Evolutionary conservation across 2,329 filamentous ascomycete genomes (phyloP), one percentile per base, ranked within the genome.

Genomic region (Colletotrichum eleusines): DNA sequence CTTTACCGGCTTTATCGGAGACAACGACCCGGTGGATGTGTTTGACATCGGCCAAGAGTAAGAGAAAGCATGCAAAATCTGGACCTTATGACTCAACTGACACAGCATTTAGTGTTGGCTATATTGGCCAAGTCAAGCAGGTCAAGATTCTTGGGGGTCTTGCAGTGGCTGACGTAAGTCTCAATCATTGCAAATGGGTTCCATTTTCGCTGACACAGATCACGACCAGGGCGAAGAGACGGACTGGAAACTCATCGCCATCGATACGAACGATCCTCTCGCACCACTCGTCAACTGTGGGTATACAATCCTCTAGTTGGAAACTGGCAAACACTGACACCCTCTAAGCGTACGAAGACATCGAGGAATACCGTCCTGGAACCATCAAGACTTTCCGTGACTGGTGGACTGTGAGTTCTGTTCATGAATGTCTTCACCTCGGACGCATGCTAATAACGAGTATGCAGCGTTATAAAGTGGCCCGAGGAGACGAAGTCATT

Each of bases 21-120:
- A 84, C 69, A 84, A 84, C 11, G 82, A 84, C 26, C 82, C 82
- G 0, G 78, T 84, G 20, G 82, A 84, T 61, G 61, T 84, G 1
- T 82, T 83, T 20, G 82, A 84, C 40, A 78, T 81, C 46, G 78
- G 77, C 11, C 77, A 81, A 48, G 76, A 78, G 69, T 80, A 75
- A 62, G 73, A 63, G 20, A 68, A 2, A 4, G 4, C 66, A 20
- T 57, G 11, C 20, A 14, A 35, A 16, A 1, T 20, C 23, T n/a
- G 16, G 12, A 9, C 7, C 11, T 11, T 2, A 4, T 18, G 16
- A 23, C 55, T n/a, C 20, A 16, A 28, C 63, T 66, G 6, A 44
- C 14, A n/a, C 4, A 2, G 1, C 72, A 8, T 57, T 7, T 11
- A 76, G 76, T 0, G 74, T 77, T 1, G 77, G 80, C 0, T 76